phyloP scores from a whole-genome alignment of 2,329 filamentous ascomycete genomes.

The Chaetomium strumarium region DNA sequence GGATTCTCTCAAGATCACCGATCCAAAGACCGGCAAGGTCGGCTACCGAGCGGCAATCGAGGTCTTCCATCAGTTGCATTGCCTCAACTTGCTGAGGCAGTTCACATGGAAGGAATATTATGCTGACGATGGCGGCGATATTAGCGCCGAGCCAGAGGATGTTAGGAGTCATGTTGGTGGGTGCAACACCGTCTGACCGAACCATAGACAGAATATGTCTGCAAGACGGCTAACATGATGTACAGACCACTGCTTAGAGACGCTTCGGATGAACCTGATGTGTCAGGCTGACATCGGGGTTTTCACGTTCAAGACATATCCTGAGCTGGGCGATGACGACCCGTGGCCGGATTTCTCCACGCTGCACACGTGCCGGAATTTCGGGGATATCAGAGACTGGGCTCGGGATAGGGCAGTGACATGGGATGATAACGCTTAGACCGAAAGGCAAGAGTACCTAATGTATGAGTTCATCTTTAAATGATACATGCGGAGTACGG shows the following conservation, averaged over 20 bases:
- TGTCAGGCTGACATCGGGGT: conserved; percentile 9
- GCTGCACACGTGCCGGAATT: conserved; percentile 6
- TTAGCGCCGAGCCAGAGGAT: neutral
- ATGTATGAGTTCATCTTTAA: too few species aligned
- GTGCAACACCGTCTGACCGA: neutral
- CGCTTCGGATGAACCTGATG: conserved; percentile 7
- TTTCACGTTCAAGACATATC: conserved; percentile 9
- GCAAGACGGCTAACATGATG: neutral
- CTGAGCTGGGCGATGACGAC: conserved; percentile 6
- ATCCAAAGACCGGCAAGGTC: conserved; percentile 6
- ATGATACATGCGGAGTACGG: too few species aligned
- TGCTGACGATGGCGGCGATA: neutral
- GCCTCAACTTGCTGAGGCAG: conserved; percentile 6
- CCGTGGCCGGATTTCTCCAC: conserved; percentile 12
- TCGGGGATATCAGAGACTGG: conserved; percentile 3
- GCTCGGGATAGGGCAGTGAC: conserved; percentile 2
- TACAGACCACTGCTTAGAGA: conserved; percentile 6
- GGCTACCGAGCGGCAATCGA: conserved; percentile 9
- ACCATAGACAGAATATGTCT: too few species aligned
- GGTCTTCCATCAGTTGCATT: conserved; percentile 9
- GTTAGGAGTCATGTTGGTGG: conserved; percentile 1
- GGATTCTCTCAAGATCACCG: conserved; percentile 5
- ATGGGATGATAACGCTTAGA: conserved; percentile 8
- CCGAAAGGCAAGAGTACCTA: too few species aligned
- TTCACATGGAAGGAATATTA: conserved; percentile 7